These are phyloP conservation scores for Solanum appendiculatum DNA, from an alignment of 257 asterid genomes.

Conservation along the genomic window DNA sequence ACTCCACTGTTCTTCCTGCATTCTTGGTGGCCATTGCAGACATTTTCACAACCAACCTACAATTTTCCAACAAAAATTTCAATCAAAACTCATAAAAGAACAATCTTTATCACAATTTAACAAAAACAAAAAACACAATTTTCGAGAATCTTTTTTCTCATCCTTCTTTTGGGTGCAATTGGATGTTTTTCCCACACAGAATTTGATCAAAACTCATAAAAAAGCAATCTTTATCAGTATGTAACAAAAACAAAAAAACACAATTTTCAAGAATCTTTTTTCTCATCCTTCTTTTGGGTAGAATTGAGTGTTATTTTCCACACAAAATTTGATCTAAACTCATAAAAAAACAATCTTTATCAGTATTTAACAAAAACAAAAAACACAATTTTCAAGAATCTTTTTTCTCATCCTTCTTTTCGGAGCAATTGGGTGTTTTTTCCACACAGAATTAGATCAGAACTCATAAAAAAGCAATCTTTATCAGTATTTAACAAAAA, in stretches of 20 bases:
- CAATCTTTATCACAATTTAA: neutral
- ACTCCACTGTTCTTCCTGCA: conserved; percentile 5
- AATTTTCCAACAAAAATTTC: neutral
- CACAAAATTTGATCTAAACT: neutral
- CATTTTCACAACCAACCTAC: conserved; percentile 68
- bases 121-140: neutral
- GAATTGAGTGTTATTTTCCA: neutral
- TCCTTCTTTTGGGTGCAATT: neutral
- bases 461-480: neutral
- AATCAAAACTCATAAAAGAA: neutral
- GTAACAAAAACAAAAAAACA: neutral
- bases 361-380: neutral
- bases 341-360: neutral
- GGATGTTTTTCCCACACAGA: neutral
- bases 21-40: conserved; percentile 31
- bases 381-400: neutral
- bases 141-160: neutral
- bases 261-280: no score
- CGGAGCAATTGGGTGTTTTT: neutral
- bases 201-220: neutral
- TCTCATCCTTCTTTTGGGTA: no score
- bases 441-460: neutral
- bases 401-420: neutral
- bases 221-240: neutral
- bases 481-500: neutral